Evolutionary conservation across 2,329 filamentous ascomycete species (phyloP), one percentile per base, ranked within the genome.

Genomic region (Stagonosporopsis chrysanthemi): DNA sequence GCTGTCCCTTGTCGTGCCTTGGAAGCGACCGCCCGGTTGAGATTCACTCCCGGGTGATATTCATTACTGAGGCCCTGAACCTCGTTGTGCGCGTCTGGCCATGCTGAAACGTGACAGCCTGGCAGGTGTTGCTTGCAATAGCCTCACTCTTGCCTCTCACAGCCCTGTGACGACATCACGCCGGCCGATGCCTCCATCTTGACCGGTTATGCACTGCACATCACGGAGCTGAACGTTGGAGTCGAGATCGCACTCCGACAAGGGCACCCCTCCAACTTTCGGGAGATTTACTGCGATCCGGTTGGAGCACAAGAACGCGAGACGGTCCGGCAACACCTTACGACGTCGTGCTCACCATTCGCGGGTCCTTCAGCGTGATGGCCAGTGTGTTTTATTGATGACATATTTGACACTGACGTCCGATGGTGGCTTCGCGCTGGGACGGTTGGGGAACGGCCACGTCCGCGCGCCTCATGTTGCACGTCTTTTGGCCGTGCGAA

Each of bases 391-490:
- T 51, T 52, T 28, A 48, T 56, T 38, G 48, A 56, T 56, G 54
- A 56, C 54, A 56, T 52, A 48, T 56, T 43, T 56, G 43, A 52
- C 54, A 59, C 57, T 62, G 54, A 58, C 56, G 54, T 52, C 33
- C 40, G 45, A 47, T 28, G 41, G 28, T 51, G 41, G 24, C 42
- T 42, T 29, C 47, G 46, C 29, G 38, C 41, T 53, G 52, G 48
- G 47, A 62, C 68, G 56, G 67, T 66, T 69, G 61, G 65, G 66
- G 57, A 65, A 58, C 61, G 60, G 67, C 65, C 70, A 71, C 67
- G 71, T 72, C 47, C 28, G 47, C 28, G 47, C 28, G 43, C 52
- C 56, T 47, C 24, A 23, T 19, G n/a, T 42, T 28, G 35, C 36
- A 46, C 41, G 41, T 46, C n/a, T 26, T 49, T 42, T 48, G 29